phyloP scores from a whole-genome alignment of 2,329 filamentous ascomycete species.

The Aspergillus sp. region DNA sequence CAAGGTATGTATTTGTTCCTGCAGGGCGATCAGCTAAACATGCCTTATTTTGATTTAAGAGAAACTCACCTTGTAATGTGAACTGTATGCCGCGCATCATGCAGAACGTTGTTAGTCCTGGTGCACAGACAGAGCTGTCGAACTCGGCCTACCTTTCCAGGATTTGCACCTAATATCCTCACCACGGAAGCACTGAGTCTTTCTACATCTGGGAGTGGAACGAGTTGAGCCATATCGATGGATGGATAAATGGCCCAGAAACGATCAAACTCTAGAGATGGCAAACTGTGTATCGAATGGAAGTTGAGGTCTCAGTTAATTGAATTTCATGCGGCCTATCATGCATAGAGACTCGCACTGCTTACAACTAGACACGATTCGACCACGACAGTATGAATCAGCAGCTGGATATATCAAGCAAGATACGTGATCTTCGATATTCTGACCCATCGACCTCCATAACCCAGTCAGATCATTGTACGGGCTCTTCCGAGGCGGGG shows the following conservation, averaged over 20 bases:
- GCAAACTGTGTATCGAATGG: no score
- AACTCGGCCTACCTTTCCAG: constrained; percentile 62
- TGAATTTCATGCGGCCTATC: no score
- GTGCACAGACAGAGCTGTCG: background rate
- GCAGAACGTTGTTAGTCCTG: constrained; percentile 1
- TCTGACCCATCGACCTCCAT: background rate
- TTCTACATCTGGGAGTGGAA: constrained; percentile 67
- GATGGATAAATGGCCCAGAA: background rate
- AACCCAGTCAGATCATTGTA: no score
- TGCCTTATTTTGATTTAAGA: background rate
- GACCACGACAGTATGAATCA: no score
- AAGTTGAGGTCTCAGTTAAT: no score
- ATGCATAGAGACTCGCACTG: no score
- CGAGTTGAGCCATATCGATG: constrained; percentile 42
- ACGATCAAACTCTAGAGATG: no score
- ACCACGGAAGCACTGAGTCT: constrained; percentile 73
- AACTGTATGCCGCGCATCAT: constrained; percentile 35
- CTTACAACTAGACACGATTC: no score
- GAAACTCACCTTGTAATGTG: constrained; percentile 51
- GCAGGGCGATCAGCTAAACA: background rate
- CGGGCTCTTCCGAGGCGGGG: constrained; percentile 1
- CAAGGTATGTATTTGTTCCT: constrained; percentile 90
- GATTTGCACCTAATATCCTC: constrained; percentile 84
- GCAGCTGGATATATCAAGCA: no score
- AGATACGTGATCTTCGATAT: background rate